Evolutionary conservation across 2,329 filamentous ascomycete genomes (phyloP), one percentile per base, ranked within the genome.

Genomic region (Alternaria novae-zelandiae): DNA sequence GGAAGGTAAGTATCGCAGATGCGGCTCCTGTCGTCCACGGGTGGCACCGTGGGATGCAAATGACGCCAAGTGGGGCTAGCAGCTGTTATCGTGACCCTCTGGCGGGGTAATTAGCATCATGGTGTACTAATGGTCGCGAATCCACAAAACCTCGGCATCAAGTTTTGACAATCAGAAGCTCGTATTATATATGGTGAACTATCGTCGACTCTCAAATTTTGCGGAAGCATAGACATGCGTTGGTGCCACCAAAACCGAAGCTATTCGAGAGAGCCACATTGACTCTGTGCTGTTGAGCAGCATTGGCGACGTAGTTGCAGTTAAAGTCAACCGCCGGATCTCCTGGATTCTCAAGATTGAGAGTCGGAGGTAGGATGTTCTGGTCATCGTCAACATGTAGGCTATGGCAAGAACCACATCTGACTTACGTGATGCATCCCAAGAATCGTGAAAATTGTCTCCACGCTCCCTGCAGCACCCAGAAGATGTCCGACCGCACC

Each of bases 201-300:
- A 36, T 23, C 36, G 9, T 26, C 4, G 54, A 17, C 36, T 36
- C 20, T 41, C 43, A 46, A 51, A 53, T 57, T 68, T 83, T 86
- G 8, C 86, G 86, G 73, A 98, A 95, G 56, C 94, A 94, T 41
- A 99, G 83, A 57, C 89, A 94, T 45, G 95, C 94, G 82, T 99
- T 99, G 1, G 95, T 98, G 15, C 96, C 96, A 11, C 96, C 96
- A 82, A 99, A 99, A 0, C 96, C 96, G 82, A 99, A 99, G 78
- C 95, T 98, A 75, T 99, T 99, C 4, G 93, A 96, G 61, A 99
- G 73, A 6, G 92, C 92, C 21, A 95, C 90, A 61, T 88, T 83
- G 11, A 98, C 88, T 3, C 84, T 77, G 68, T 88, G 89, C 56
- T 91, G 80, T 79, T 97, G 94, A 1, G 93, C 86, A 49, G 83